Evolutionary conservation across 2,329 filamentous ascomycete genomes (phyloP), one percentile per base, ranked within the genome.

Genomic region (Neonectria hederae): DNA sequence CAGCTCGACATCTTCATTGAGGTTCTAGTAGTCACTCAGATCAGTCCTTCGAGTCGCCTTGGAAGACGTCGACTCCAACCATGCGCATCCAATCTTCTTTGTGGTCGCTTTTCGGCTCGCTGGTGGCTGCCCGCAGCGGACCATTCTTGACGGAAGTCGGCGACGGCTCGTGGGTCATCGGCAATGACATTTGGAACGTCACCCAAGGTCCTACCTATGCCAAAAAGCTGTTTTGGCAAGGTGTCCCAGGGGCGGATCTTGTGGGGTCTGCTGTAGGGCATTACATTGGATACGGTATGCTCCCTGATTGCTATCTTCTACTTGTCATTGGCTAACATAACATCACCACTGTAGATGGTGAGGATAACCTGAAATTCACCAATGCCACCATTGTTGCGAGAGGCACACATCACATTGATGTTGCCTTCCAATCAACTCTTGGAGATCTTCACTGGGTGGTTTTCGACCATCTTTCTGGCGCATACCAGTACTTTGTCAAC

Each of bases 401-500:
- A 30, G 63, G 63, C 8, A 58, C 40, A 4, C 32, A 62, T 24
- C 42, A 62, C 17, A 65, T 65, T 10, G 63, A 65, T 4, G 40
- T 65, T 8, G 56, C 53, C 40, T 65, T 65, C 19, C 22, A 48
- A 5, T 43, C 49, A 7, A 28, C 21, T 2, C 24, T 49, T 26
- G 63, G 59, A 48, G 63, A 62, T 21, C 54, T 65, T 10, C 63
- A 65, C n/a, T 65, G 63, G 63, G 63, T 65, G 10, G 62, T 65
- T 11, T 62, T 65, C 14, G 63, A 65, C 26, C 54, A 65, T 11
- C 63, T 65, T 4, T 49, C 63, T 5, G 63, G 63, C 21, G 48
- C 63, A 6, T 65, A 65, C 32, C 63, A 65, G 13, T 65, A 65
- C n/a, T 62, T 65, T 51, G 63, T 65, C 40, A 65, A 65, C 19